Evolutionary conservation across 192 early-diverging fungal species (phyloP).

Genomic region (Chytriomyces confervae): DNA sequence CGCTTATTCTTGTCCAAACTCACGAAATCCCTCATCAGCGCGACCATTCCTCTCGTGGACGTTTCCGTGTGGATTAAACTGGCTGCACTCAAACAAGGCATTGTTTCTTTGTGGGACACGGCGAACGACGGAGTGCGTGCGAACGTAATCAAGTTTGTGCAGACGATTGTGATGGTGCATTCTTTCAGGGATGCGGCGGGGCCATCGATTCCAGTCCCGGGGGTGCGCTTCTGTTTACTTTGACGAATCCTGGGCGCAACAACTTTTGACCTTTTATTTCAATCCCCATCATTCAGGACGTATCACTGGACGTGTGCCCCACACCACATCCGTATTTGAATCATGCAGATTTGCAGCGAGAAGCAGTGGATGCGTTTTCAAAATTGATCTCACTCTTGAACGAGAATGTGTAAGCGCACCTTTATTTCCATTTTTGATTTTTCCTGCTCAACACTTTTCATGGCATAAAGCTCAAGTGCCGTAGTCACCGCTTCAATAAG

Average conservation of each 20-base stretch:
- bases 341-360: slow-evolving; percentile 34
- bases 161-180: slow-evolving; percentile 13
- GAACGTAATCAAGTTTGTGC: slow-evolving; percentile 21
- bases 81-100: slow-evolving; percentile 8
- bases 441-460: too few species aligned
- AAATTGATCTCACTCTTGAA: slow-evolving; percentile 26
- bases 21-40: not conserved
- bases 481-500: slow-evolving; percentile 49
- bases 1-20: not conserved
- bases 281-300: slow-evolving; percentile 18
- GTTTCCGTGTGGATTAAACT: slow-evolving; percentile 21
- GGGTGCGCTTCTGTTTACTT: not conserved
- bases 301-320: slow-evolving; percentile 45
- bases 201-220: not conserved
- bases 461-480: slow-evolving; percentile 35
- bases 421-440: not conserved
- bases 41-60: slow-evolving; percentile 19
- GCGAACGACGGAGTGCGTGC: slow-evolving; percentile 4
- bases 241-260: not conserved
- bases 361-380: slow-evolving; percentile 39
- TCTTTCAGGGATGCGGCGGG: not conserved
- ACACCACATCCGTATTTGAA: slow-evolving; percentile 46
- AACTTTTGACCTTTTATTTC: not conserved
- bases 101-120: not conserved
- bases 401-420: not conserved